Base-by-base conservation (phyloP, 495 filamentous ascomycete genomes). In the Penicillium arizonense region DNA sequence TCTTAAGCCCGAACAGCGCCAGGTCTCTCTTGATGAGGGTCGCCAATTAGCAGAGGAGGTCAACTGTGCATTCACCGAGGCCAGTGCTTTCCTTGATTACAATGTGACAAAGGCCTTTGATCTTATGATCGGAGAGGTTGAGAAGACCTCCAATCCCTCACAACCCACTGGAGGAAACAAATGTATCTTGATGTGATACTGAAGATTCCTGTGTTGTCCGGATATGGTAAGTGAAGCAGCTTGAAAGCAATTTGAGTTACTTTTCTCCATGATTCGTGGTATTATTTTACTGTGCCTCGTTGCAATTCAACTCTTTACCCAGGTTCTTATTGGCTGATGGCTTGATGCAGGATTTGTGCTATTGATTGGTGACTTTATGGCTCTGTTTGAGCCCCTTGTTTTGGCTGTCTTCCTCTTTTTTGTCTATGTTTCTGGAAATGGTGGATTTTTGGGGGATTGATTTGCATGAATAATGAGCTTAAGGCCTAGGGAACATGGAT, bases 21-120 rank as follows among this genome's bases (percentile, higher is more conserved):
- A 97, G 69, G 93, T 99, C 52, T 82, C 86, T 16, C 66, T 82
- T 26, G 91, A 96, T 44, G 87, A 96, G 55, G 94, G 93, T 54
- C 84, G 82, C 50, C 82, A 84, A 53, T 73, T 97, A 44, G 84
- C 85, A 13, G 87, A 93, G 45, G 87, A 95, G 65, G 89, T 93
- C 74, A 86, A 88, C 52, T 97, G 94, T 74, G 90, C 85, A 5
- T 96, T 89, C 78, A 96, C 92, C 16, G 94, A 99, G 73, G 91
- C 93, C 35, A 94, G 89, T 60, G 94, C 94, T 21, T 82, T 93
- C 42, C 90, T 94, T 69, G 88, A 96, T 65, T 89, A 90, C 78
- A 96, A 97, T 70, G 95, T 99, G 23, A 75, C 73, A 54, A 91
- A 89, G 68, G 89, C 93, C 8, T 99, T 99, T 65, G 93, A 97